These are phyloP conservation scores for Dactylella cylindrospora DNA, from an alignment of 2,329 filamentous ascomycete genomes.

Conservation along the genomic window DNA sequence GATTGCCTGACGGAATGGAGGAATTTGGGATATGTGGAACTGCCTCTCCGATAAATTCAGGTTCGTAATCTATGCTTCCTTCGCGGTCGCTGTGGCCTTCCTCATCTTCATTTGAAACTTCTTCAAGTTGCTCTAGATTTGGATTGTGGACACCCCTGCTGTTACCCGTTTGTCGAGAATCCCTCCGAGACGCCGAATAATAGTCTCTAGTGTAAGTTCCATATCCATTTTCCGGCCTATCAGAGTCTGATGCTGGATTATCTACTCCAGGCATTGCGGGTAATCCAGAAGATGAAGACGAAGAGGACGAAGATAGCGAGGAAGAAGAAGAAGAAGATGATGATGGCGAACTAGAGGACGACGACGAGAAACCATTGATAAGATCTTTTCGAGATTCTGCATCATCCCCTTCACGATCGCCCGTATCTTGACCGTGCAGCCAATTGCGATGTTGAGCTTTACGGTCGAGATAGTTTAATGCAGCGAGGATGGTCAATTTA, in stretches of 20 bases:
- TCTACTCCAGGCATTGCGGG: conserved; percentile 33
- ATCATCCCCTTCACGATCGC: conserved; percentile 1
- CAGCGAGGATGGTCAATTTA: conserved; percentile 30
- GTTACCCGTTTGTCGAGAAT: conserved; percentile 5
- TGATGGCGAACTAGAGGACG: conserved; percentile 6
- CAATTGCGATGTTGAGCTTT: conserved; percentile 26
- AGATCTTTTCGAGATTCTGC: conserved; percentile 9
- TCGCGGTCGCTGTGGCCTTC: conserved; percentile 7
- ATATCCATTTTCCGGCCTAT: neutral
- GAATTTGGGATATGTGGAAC: conserved; percentile 2
- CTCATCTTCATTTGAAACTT: conserved; percentile 25
- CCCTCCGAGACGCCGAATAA: neutral
- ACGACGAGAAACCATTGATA: conserved; percentile 1
- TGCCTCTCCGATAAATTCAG: too few relatives aligned
- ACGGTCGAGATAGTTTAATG: conserved; percentile 24
- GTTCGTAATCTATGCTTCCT: neutral
- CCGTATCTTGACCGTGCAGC: conserved; percentile 13
- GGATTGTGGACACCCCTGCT: conserved; percentile 32
- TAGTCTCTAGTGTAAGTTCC: neutral
- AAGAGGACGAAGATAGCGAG: neutral
- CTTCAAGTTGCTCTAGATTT: conserved; percentile 24
- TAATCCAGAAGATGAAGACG: conserved; percentile 9
- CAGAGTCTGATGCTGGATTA: conserved; percentile 16
- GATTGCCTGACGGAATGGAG: conserved; percentile 13
- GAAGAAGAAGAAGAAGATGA: conserved; percentile 4